Percentiles rank a stretch among this genome's conserved stretches.
These are phyloP conservation scores for Spirogloea muscicola DNA, from an alignment of 139 green algal species.

Conservation along the genomic window DNA sequence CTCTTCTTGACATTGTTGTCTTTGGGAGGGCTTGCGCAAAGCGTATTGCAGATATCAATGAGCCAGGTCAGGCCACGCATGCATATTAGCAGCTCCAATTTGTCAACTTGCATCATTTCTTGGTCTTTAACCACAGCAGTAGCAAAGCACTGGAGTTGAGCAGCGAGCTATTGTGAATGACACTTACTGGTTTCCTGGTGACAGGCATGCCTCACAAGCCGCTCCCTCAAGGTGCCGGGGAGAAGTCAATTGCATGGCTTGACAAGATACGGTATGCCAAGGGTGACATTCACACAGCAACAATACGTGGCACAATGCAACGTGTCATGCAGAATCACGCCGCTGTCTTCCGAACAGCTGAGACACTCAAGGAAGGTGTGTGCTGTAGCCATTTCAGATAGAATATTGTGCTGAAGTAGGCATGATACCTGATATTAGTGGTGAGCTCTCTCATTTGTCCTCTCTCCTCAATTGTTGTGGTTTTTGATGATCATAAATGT, in stretches of 20 bases:
- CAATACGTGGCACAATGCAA: slow-evolving; percentile 70
- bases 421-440: no score
- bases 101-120: no score
- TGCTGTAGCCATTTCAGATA: no score
- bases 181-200: no score
- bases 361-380: slow-evolving; percentile 76
- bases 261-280: slow-evolving; percentile 81
- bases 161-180: no score
- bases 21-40: slow-evolving; percentile 94
- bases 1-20: slow-evolving; percentile 97
- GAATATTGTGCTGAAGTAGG: no score
- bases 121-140: no score
- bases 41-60: slow-evolving; percentile 63
- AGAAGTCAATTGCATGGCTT: slow-evolving; percentile 73
- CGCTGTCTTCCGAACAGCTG: slow-evolving; percentile 90
- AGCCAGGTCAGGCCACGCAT: slow-evolving; percentile 77
- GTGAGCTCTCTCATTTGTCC: no score
- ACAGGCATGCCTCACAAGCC: slow-evolving; percentile 63
- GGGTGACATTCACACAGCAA: slow-evolving; percentile 68
- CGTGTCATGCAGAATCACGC: slow-evolving; percentile 75
- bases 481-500: no score
- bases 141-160: no score
- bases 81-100: no score
- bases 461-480: no score
- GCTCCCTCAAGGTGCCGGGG: slow-evolving; percentile 68